phyloP scores from a whole-genome alignment of 2,329 filamentous ascomycete species.

The Ophiostoma quercus region DNA sequence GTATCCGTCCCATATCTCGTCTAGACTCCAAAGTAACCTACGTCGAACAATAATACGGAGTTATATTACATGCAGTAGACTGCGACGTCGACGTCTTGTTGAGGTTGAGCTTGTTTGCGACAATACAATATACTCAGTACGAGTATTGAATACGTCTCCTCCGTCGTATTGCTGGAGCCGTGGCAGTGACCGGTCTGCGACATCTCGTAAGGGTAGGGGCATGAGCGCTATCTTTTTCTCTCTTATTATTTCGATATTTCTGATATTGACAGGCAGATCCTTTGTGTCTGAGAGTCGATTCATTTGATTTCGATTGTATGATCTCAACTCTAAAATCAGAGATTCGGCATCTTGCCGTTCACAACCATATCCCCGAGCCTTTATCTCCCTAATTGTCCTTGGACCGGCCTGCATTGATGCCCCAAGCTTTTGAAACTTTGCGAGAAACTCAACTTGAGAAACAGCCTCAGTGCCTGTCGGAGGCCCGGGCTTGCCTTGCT shows the following conservation, averaged over 20 bases:
- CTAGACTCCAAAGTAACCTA: background rate
- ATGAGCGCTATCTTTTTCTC: background rate
- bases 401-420: background rate
- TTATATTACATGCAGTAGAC: background rate
- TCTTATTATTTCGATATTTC: too few species aligned
- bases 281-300: background rate
- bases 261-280: background rate
- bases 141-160: background rate
- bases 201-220: background rate
- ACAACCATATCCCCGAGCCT: background rate
- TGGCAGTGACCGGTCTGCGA: background rate
- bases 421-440: background rate
- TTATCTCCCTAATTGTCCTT: too few species aligned
- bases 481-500: background rate
- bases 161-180: background rate
- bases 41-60: background rate
- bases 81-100: background rate
- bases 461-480: background rate
- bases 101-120: slow-evolving; percentile 2
- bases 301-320: background rate
- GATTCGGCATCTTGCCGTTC: background rate
- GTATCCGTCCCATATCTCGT: background rate
- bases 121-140: background rate
- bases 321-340: slow-evolving; percentile 1
- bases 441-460: background rate